Percentiles rank a stretch among this genome's conserved stretches.
These are phyloP conservation scores for Verbascum thapsus DNA, from an alignment of 257 asterid species.

Conservation along the genomic window DNA sequence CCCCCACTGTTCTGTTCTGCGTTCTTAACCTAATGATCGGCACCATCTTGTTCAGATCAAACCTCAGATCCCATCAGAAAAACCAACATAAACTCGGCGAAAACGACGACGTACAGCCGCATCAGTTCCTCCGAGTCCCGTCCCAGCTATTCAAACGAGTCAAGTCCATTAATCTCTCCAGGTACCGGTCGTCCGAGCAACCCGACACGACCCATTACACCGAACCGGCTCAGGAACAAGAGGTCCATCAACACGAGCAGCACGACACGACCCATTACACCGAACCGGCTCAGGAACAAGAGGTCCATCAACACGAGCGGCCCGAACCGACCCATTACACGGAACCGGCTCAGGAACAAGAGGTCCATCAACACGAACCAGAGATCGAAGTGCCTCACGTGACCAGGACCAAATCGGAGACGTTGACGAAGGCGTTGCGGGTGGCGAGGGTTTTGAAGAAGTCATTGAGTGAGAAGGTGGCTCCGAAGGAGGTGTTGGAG, in stretches of 20 bases:
- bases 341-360: too few relatives aligned
- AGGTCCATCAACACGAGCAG: too few relatives aligned
- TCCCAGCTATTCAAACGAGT: conserved; percentile 37
- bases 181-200: conserved; percentile 21
- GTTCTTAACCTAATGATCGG: conserved; percentile 53
- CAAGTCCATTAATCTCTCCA: conserved; percentile 37
- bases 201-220: conserved; percentile 16
- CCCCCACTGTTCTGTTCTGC: conserved; percentile 51
- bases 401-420: conserved; percentile 36
- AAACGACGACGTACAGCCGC: conserved; percentile 3
- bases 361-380: too few relatives aligned
- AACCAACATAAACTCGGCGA: too few relatives aligned
- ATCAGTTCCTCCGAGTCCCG: conserved; percentile 27
- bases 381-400: conserved; percentile 17
- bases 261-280: too few relatives aligned
- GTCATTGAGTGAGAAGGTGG: conserved; percentile 52
- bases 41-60: conserved; percentile 45
- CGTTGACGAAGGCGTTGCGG: conserved; percentile 10
- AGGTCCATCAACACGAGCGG: too few relatives aligned
- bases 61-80: conserved; percentile 30
- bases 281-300: too few relatives aligned
- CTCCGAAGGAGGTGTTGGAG: background rate
- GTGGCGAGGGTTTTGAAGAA: conserved; percentile 39
- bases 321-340: too few relatives aligned
- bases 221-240: too few relatives aligned